Conservation (phyloP, 2,329 filamentous ascomycete species). For the Phaeoacremonium minimum region DNA sequence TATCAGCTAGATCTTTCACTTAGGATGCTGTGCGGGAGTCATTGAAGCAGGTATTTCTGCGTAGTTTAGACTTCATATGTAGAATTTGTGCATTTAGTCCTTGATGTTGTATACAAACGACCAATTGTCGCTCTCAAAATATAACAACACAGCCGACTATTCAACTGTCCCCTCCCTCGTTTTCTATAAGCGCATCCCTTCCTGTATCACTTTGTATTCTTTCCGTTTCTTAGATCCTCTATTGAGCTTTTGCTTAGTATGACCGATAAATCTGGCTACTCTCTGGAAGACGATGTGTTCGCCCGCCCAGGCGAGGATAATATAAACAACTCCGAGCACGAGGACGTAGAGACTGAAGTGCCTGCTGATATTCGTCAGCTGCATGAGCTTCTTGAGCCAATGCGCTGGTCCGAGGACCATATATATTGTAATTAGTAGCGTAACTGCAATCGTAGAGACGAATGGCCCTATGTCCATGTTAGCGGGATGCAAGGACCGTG, state of each 20-base stretch:
- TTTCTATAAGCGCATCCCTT: slow-evolving; percentile 51
- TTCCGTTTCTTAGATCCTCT: slow-evolving; percentile 72
- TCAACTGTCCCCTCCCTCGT: no score
- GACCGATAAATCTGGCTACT: slow-evolving; percentile 65
- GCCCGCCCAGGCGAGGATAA: slow-evolving; percentile 63
- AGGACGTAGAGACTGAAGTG: slow-evolving; percentile 73
- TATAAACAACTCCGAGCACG: slow-evolving; percentile 63
- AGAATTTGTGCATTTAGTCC: no score
- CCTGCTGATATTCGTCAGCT: slow-evolving; percentile 72
- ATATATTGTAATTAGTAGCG: slow-evolving; percentile 66
- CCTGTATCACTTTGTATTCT: slow-evolving; percentile 77
- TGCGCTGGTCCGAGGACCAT: slow-evolving; percentile 74
- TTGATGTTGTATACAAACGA: no score
- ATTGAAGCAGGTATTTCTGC: no score
- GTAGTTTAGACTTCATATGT: no score
- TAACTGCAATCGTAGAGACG: slow-evolving; percentile 67
- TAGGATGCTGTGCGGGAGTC: no score
- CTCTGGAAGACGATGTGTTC: slow-evolving; percentile 69
- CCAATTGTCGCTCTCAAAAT: no score
- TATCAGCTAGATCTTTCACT: no score
- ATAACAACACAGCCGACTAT: no score
- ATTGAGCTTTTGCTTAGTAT: slow-evolving; percentile 51
- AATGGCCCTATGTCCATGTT: slow-evolving; percentile 64
- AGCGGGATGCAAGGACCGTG: slow-evolving; percentile 4
- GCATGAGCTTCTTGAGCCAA: slow-evolving; percentile 72